These are phyloP conservation scores for Populus alba DNA, from an alignment of 345 rosid species.

Conservation along the genomic window DNA sequence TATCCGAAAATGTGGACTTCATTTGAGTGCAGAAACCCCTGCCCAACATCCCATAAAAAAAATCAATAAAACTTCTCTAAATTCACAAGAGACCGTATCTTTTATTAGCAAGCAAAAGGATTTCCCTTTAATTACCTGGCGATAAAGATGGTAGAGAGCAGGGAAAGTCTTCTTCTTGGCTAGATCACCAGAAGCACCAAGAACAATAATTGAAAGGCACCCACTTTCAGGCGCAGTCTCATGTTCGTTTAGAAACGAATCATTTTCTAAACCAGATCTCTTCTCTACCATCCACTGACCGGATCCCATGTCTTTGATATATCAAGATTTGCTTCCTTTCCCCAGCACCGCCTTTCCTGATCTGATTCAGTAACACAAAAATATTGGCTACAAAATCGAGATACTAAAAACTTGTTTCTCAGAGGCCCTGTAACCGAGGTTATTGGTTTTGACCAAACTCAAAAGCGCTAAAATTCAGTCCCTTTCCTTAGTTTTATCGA, in stretches of 20 bases:
- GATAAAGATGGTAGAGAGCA: conserved; percentile 81
- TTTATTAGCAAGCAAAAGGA: neutral
- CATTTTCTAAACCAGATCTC: conserved; percentile 49
- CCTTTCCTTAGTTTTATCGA: neutral
- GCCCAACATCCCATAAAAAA: conserved; percentile 20
- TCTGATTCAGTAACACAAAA: neutral
- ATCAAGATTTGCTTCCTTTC: conserved; percentile 2
- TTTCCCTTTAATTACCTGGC: conserved; percentile 49
- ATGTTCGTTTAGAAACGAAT: conserved; percentile 41
- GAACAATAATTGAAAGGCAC: conserved; percentile 77
- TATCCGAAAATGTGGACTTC: conserved; percentile 95
- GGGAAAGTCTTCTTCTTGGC: conserved; percentile 98
- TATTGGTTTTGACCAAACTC: neutral
- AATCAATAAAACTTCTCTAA: neutral
- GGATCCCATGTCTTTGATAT: conserved; percentile 39
- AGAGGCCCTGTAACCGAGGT: neutral
- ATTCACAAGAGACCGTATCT: neutral
- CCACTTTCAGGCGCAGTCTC: conserved; percentile 63
- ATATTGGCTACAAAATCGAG: neutral
- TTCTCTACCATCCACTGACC: conserved; percentile 66
- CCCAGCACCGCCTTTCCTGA: neutral
- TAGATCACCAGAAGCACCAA: conserved; percentile 98
- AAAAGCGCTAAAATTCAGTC: neutral
- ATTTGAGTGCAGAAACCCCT: conserved; percentile 75
- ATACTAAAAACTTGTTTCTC: too few relatives aligned